A percentile compares a stretch with the other conserved stretches of the same genome.
Conservation (phyloP, 192 early-diverging fungal genomes). For the Entomortierella lignicola region DNA sequence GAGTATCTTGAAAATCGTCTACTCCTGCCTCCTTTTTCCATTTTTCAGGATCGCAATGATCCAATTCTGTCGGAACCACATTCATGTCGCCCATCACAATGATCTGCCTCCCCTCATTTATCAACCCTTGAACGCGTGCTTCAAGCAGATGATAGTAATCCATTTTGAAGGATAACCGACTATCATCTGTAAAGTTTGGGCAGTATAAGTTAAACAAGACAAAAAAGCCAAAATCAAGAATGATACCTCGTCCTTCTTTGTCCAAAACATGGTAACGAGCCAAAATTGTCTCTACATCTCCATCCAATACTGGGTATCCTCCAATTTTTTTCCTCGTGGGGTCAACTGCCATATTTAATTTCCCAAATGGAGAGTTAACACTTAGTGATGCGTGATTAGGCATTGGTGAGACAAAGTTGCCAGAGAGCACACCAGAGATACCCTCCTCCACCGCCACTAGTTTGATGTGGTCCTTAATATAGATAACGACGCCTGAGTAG, state of each 20-base stretch:
- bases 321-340: slow-evolving; percentile 11
- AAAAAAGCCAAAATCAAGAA: slow-evolving; percentile 81
- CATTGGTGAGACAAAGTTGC: not conserved
- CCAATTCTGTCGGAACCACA: slow-evolving; percentile 68
- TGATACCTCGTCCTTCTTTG: slow-evolving; percentile 75
- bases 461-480: slow-evolving; percentile 62
- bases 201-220: slow-evolving; percentile 83
- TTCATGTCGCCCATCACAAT: slow-evolving; percentile 79
- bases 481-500: slow-evolving; percentile 80
- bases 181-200: slow-evolving; percentile 64
- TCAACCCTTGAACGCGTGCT: slow-evolving; percentile 58
- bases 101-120: slow-evolving; percentile 64
- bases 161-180: slow-evolving; percentile 64
- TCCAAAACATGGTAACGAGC: slow-evolving; percentile 64
- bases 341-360: not conserved
- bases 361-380: too few relatives aligned
- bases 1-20: slow-evolving; percentile 65
- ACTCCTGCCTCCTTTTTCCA: slow-evolving; percentile 65
- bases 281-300: not conserved
- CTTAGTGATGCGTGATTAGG: too few relatives aligned
- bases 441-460: slow-evolving; percentile 77
- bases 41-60: slow-evolving; percentile 78
- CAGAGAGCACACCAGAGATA: slow-evolving; percentile 64
- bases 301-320: slow-evolving; percentile 20
- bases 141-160: slow-evolving; percentile 61